A percentile compares a stretch with the other conserved stretches of the same genome.
These are phyloP conservation scores for Elongisporangium senticosum DNA, from an alignment of 352 stramenopile genomes.

Conservation along the genomic window DNA sequence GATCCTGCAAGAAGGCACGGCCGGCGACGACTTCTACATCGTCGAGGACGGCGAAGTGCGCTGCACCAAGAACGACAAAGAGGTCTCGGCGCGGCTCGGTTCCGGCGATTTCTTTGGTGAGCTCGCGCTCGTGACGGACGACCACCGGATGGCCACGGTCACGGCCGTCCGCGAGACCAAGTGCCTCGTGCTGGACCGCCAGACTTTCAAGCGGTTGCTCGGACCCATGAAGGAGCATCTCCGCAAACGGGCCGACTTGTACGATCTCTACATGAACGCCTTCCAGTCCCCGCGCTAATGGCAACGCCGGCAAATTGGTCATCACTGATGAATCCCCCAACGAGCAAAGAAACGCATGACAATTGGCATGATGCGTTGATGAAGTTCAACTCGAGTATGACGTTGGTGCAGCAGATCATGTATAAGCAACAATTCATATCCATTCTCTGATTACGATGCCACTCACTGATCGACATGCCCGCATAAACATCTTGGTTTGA, in stretches of 20 bases:
- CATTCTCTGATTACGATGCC: background rate
- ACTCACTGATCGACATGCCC: background rate
- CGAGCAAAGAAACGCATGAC: background rate
- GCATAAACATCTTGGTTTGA: background rate
- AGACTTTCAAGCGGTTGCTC: constrained; percentile 86
- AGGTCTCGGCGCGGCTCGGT: constrained; percentile 54
- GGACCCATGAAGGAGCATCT: constrained; percentile 88
- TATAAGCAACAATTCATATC: constrained; percentile 1
- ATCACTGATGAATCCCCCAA: background rate
- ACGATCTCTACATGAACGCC: constrained; percentile 63
- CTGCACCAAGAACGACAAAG: constrained; percentile 48
- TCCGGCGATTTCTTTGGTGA: constrained; percentile 68
- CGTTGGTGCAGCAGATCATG: background rate
- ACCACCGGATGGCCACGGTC: constrained; percentile 86
- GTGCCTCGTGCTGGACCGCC: constrained; percentile 83
- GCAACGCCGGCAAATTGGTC: background rate
- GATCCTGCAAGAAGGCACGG: constrained; percentile 48
- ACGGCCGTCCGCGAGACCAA: constrained; percentile 75
- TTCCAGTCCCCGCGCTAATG: background rate
- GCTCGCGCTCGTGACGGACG: constrained; percentile 86
- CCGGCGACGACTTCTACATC: constrained; percentile 81
- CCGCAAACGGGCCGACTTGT: constrained; percentile 51
- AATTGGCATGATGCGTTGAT: background rate
- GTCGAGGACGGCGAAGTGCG: constrained; percentile 64
- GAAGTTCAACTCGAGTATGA: background rate